These are phyloP conservation scores for Piloderma croceum DNA, from an alignment of 768 basidiomycete genomes.

Conservation along the genomic window DNA sequence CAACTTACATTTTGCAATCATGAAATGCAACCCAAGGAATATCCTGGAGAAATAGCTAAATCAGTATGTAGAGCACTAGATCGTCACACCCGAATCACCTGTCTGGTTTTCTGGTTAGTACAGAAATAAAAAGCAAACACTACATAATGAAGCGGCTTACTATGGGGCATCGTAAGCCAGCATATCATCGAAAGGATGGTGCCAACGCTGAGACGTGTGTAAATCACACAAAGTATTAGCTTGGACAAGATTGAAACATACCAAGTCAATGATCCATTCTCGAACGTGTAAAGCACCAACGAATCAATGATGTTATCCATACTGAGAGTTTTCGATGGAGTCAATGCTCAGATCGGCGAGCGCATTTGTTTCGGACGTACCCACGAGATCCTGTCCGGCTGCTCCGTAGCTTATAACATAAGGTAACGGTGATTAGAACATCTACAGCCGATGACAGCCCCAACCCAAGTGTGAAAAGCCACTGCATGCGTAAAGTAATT, in stretches of 20 bases:
- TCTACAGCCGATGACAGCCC: slow-evolving; percentile 45
- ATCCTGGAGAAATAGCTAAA: too few relatives aligned
- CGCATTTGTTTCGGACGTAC: too few relatives aligned
- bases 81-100: too few relatives aligned
- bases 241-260: slow-evolving; percentile 10
- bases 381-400: slow-evolving; percentile 36
- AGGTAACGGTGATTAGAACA: slow-evolving; percentile 41
- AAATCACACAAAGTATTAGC: background rate
- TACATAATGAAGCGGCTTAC: too few relatives aligned
- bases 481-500: too few relatives aligned
- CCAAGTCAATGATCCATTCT: slow-evolving; percentile 39
- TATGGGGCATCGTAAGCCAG: slow-evolving; percentile 40
- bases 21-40: slow-evolving; percentile 43
- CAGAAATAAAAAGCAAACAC: too few relatives aligned
- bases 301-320: slow-evolving; percentile 34
- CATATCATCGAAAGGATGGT: slow-evolving; percentile 38
- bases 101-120: too few relatives aligned
- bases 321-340: slow-evolving; percentile 21
- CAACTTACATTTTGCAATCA: slow-evolving; percentile 40
- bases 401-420: slow-evolving; percentile 38
- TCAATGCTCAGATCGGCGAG: too few relatives aligned
- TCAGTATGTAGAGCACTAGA: too few relatives aligned
- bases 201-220: slow-evolving; percentile 27
- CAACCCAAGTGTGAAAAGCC: slow-evolving; percentile 48
- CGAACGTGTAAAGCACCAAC: slow-evolving; percentile 36